Evolutionary conservation across 257 asterid genomes (phyloP).

Genomic region (Orobanche coerulescens): DNA sequence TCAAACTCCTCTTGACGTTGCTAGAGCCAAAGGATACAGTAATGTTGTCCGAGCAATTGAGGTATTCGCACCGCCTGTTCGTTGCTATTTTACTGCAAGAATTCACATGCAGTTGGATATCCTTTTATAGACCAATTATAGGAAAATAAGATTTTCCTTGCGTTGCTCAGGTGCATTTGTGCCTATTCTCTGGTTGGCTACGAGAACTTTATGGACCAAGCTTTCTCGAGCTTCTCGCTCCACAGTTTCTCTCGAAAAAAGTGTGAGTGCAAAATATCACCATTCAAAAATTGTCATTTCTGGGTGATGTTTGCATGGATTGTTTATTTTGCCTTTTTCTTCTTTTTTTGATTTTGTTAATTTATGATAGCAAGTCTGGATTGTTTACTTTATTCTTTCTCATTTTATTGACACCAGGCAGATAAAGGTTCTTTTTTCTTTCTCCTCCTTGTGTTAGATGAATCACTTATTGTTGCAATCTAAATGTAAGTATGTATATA

Average conservation of each 20-base stretch:
- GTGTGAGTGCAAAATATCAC: slow-evolving; percentile 51
- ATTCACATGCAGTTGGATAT: too few species aligned
- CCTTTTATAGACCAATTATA: neutral
- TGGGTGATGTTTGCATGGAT: neutral
- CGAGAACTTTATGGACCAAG: slow-evolving; percentile 82
- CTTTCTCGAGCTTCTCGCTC: slow-evolving; percentile 73
- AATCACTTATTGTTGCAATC: neutral
- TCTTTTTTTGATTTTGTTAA: neutral
- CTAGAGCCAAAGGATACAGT: slow-evolving; percentile 73
- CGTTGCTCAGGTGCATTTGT: slow-evolving; percentile 52
- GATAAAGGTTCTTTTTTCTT: neutral
- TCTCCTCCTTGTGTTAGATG: neutral
- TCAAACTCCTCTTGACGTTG: slow-evolving; percentile 92
- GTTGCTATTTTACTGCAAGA: neutral
- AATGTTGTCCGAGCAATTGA: slow-evolving; percentile 85
- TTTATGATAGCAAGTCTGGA: neutral
- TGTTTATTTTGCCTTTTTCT: slow-evolving; percentile 4
- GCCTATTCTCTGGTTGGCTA: slow-evolving; percentile 95
- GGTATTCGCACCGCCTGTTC: slow-evolving; percentile 37
- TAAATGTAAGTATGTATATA: slow-evolving; percentile 1
- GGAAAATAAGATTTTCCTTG: slow-evolving; percentile 1
- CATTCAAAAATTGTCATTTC: neutral
- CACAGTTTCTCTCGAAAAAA: slow-evolving; percentile 75
- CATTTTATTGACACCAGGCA: neutral
- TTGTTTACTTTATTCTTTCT: neutral